Evolutionary conservation across 2,329 filamentous ascomycete species (phyloP).

Genomic region (Aspergillus tamarii): DNA sequence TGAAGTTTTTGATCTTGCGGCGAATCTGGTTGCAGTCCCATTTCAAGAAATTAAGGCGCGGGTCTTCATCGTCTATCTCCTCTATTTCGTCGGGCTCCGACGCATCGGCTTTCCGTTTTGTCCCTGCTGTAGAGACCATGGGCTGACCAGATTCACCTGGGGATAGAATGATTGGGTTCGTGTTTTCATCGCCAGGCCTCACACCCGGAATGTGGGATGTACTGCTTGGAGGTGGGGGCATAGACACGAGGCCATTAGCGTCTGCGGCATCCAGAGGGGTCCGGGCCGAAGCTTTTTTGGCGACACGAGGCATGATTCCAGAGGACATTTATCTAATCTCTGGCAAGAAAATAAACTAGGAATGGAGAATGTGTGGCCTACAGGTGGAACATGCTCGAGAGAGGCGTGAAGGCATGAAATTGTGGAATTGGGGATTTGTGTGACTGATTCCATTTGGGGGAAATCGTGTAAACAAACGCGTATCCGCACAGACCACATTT

Average conservation of each 20-base stretch:
- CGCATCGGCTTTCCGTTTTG: neutral
- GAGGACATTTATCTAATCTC: too few relatives aligned
- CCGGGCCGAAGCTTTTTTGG: neutral
- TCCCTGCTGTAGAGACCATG: neutral
- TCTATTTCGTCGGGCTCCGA: neutral
- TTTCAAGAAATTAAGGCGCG: conserved; percentile 5
- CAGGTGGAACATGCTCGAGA: too few relatives aligned
- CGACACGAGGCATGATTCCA: neutral
- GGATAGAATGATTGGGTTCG: neutral
- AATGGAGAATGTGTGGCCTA: too few relatives aligned
- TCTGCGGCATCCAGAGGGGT: neutral
- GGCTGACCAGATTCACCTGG: neutral
- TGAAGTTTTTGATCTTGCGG: conserved; percentile 46
- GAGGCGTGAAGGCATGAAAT: too few relatives aligned
- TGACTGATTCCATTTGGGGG: neutral
- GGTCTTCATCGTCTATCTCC: conserved; percentile 11
- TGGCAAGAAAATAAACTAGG: too few relatives aligned
- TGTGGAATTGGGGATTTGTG: neutral
- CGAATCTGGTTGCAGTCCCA: conserved; percentile 41
- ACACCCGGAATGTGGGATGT: neutral
- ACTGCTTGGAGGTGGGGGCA: neutral
- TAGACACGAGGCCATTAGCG: neutral
- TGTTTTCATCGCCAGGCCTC: neutral
- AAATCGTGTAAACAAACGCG: neutral
- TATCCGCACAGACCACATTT: neutral